Evolutionary conservation across 2,329 filamentous ascomycete genomes (phyloP).

Genomic region (Aspergillus fischeri): DNA sequence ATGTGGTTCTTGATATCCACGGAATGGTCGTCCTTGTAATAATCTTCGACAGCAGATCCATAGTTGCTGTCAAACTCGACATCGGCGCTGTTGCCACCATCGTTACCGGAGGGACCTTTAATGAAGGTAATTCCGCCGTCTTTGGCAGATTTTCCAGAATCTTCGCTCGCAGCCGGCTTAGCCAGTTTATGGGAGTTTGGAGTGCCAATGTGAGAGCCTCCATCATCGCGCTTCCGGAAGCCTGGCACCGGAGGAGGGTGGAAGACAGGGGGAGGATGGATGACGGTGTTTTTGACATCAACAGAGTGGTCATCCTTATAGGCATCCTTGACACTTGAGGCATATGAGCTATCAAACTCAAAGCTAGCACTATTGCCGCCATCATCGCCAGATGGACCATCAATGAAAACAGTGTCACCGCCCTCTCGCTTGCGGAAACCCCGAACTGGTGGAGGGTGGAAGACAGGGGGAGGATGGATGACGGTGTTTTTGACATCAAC

Average conservation of each 20-base stretch:
- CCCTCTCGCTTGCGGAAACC: neutral
- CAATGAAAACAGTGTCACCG: neutral
- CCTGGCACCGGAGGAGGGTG: neutral
- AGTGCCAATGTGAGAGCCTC: neutral
- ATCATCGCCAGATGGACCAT: constrained; percentile 17
- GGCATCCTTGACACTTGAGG: constrained; percentile 10
- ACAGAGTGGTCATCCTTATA: constrained; percentile 23
- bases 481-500: constrained; percentile 11
- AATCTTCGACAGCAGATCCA: neutral
- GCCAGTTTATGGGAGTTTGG: neutral
- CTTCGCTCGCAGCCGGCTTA: neutral
- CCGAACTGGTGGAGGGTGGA: neutral
- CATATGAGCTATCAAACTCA: constrained; percentile 6
- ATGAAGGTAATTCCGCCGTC: neutral
- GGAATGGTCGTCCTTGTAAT: constrained; percentile 6
- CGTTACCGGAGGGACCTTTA: constrained; percentile 3
- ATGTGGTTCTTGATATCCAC: constrained; percentile 1
- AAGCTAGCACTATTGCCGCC: constrained; percentile 9
- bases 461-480: constrained; percentile 5
- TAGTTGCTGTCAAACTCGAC: neutral
- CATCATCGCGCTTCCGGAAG: neutral
- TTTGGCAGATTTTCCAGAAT: neutral
- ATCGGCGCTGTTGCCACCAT: constrained; percentile 1
- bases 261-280: constrained; percentile 1
- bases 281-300: constrained; percentile 10